Evolutionary conservation across 1,284 basidiomycete genomes (phyloP), one percentile per base, ranked within the genome.

Genomic region (Testicularia cyperi): DNA sequence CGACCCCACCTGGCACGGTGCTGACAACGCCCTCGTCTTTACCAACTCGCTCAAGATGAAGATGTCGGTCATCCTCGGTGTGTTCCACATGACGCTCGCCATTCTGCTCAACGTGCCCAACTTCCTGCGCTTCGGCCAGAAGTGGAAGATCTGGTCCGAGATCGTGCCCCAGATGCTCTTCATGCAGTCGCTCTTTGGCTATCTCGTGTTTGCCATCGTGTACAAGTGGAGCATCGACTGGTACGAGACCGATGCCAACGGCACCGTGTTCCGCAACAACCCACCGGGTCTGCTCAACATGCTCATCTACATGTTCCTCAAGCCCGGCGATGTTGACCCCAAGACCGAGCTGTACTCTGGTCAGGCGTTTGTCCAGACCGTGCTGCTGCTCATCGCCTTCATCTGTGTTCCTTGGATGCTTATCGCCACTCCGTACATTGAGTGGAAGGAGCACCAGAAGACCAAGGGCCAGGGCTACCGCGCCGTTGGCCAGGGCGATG

Each of bases 21-120:
- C 92, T 8, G 89, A 92, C 67, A 99, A 98, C 76, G 82, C 82
- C 1, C 82, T 99, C 49, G 86, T 97, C 44, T 98, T 98, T 78
- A 89, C 88, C 58, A 98, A 98, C 79, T 97, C 92, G 44, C 92
- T 95, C 82, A 99, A 98, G 86, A 99, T 99, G 95, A 98, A 99
- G 82, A 92, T 98, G 91, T 90, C 91, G 14, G 88, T 99, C 75
- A 85, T 98, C 43, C 80, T 98, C 48, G 95, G 95, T 79, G 94
- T 98, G 63, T 88, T 90, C 65, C 95, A 98, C 78, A 98, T 98
- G 94, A 90, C 94, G 10, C 97, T 98, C 77, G 91, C 94, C 21
- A 83, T 97, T 67, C 95, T 90, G 77, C 82, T 98, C 42, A 92
- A 97, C 81, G 81, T 97, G 6, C 91, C 92, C 35, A 98, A 98